Evolutionary conservation across 2,329 filamentous ascomycete species (phyloP).

Genomic region (Apiospora arundinis): DNA sequence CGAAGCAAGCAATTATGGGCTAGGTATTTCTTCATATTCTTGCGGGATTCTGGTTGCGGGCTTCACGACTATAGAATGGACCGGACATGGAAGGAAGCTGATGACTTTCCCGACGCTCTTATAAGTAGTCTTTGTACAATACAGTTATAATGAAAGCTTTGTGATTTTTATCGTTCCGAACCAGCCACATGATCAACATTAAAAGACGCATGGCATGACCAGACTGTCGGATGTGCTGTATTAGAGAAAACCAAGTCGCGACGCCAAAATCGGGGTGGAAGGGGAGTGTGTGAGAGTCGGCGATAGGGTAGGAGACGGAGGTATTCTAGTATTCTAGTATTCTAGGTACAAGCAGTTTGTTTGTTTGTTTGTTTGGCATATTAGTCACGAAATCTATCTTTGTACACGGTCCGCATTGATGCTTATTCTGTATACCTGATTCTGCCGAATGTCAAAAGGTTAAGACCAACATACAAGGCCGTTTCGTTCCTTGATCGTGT

Average conservation of each 20-base stretch:
- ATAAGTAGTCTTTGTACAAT: slow-evolving; percentile 1
- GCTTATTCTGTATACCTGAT: no score
- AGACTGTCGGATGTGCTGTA: not conserved
- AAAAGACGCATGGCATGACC: not conserved
- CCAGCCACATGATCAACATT: not conserved
- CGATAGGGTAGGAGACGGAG: not conserved
- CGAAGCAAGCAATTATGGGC: not conserved
- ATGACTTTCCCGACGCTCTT: not conserved
- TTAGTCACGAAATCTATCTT: not conserved
- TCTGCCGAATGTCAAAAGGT: not conserved
- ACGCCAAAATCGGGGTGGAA: no score
- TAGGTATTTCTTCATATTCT: not conserved
- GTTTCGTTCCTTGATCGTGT: not conserved
- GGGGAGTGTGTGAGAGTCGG: no score
- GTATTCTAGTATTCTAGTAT: not conserved
- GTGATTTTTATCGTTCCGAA: not conserved
- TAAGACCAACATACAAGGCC: not conserved
- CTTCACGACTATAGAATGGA: slow-evolving; percentile 1
- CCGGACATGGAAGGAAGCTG: not conserved
- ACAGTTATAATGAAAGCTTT: slow-evolving; percentile 7
- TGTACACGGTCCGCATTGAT: not conserved
- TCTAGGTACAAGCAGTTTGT: not conserved
- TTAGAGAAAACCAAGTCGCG: no score
- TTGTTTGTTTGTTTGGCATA: not conserved
- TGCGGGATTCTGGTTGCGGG: not conserved